phyloP scores from a whole-genome alignment of 768 basidiomycete species.

The Mycena galericulata region DNA sequence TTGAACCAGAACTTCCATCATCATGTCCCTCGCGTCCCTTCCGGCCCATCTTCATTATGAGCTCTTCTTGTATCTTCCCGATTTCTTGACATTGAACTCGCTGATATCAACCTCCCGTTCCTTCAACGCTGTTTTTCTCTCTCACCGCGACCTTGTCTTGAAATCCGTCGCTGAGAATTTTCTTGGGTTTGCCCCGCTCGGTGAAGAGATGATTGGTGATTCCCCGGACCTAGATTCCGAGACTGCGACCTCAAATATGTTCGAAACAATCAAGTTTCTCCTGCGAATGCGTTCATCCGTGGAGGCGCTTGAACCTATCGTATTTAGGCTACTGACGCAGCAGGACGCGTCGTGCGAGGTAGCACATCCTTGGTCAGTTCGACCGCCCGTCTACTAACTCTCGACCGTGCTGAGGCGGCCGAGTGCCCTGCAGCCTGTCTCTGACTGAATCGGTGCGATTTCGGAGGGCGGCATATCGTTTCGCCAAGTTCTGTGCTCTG shows the following conservation, averaged over 20 bases:
- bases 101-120: constrained; percentile 13
- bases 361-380: constrained; percentile 17
- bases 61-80: constrained; percentile 15
- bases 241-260: neutral
- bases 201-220: constrained; percentile 10
- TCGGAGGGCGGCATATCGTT: constrained; percentile 23
- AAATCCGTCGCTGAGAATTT: constrained; percentile 23
- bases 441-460: constrained; percentile 16
- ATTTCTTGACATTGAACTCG: constrained; percentile 9
- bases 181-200: constrained; percentile 6
- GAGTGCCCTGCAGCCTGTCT: constrained; percentile 20
- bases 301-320: constrained; percentile 9
- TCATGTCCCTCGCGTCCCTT: constrained; percentile 18
- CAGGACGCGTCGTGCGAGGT: constrained; percentile 9
- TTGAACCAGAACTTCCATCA: neutral
- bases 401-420: constrained; percentile 7
- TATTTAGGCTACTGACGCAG: constrained; percentile 7
- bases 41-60: constrained; percentile 5
- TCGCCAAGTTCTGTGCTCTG: constrained; percentile 14
- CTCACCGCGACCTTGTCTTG: constrained; percentile 14
- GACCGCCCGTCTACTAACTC: neutral
- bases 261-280: constrained; percentile 23
- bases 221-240: neutral
- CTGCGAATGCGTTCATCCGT: neutral
- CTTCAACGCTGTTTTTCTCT: constrained; percentile 11